Evolutionary conservation across 768 basidiomycete genomes (phyloP), one percentile per base, ranked within the genome.

Genomic region (Calocera cornea): DNA sequence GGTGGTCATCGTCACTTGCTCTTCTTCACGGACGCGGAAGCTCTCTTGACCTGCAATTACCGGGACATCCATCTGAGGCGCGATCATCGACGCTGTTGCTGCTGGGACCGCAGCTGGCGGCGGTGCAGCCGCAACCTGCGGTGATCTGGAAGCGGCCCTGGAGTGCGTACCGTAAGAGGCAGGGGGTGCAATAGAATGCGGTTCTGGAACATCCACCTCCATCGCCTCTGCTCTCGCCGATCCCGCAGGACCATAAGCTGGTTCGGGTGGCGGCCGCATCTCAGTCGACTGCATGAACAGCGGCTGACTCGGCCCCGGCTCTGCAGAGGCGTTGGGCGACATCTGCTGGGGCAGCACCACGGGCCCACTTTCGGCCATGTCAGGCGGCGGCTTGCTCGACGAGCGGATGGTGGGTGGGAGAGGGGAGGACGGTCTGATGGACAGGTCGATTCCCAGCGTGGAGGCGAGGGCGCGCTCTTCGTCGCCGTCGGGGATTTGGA

Each of bases 401-500:
- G 24, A 34, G 40, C 41, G 65, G 44, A 24, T 68, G 64, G 36
- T 22, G 34, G 19, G 16, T 29, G 29, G 19, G 41, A 40, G 44
- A 12, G 14, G 11, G 41, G 24, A 34, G 19, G 1, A 1, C 38
- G 31, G 40, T 24, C 2, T 24, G 31, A 69, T 34, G 19, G 66
- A 22, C 16, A 64, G 11, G 31, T 36, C 27, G 27, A 41, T 22
- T 22, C 54, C 68, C 16, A 65, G 68, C 3, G 64, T 66, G 19
- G 71, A 71, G 24, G 68, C 74, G 34, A 86, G 72, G 12, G 73
- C 78, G 22, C 86, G 75, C 17, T 75, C 75, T 65, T 76, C 73
- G 27, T 84, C 82, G 11, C 76, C 73, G 41, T 80, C 80, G 1
- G 69, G 72, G 75, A 92, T 90, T 72, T 89, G 87, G 22, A 91